Evolutionary conservation across 371 early-diverging fungal species (phyloP), one percentile per base, ranked within the genome.

Genomic region (Syncephalastrum monosporum): DNA sequence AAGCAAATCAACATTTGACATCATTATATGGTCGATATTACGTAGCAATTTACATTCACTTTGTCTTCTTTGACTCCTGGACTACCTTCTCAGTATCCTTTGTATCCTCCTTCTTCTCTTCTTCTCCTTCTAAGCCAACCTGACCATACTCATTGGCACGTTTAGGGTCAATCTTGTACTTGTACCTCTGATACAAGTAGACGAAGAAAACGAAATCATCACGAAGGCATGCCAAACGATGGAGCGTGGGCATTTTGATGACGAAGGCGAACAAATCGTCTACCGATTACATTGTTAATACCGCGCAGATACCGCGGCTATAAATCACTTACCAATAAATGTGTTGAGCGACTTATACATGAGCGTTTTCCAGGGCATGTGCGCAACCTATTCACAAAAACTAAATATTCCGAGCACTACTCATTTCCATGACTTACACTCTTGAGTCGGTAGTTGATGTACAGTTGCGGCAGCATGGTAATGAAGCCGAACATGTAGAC

Each of bases 261-360:
- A 92, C 87, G 71, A 94, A 97, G 3, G 94, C 95, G 74, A 97
- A 97, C 68, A 97, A 65, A 63, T 97, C 97, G 68, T 96, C 95
- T 78, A 59, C 21, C 21, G 21, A 21, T 21, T 21, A 2, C 21
- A 21, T 2, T 21, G 21, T 21, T 21, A 21, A 21, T 2, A n/a
- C 21, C 21, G 2, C 21, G 21, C 21, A 21, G 21, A 21, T 2
- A 21, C 1, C 21, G 1, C 21, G 21, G 21, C 21, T 21, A 96
- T 88, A 60, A 96, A 92, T 0, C 38, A 43, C 47, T 59, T 69
- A 69, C 78, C 79, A 54, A 96, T 88, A 60, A 96, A 92, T 0
- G 97, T 96, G 74, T 93, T 93, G 38, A 96, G 73, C 0, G 94
- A 90, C 72, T 95, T 95, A 82, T 97, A 97, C 89, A 92, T 92